Percentiles rank a stretch among this genome's conserved stretches.
Evolutionary conservation across 73 alveolate species (phyloP).

Genomic region (Breviolum minutum): DNA sequence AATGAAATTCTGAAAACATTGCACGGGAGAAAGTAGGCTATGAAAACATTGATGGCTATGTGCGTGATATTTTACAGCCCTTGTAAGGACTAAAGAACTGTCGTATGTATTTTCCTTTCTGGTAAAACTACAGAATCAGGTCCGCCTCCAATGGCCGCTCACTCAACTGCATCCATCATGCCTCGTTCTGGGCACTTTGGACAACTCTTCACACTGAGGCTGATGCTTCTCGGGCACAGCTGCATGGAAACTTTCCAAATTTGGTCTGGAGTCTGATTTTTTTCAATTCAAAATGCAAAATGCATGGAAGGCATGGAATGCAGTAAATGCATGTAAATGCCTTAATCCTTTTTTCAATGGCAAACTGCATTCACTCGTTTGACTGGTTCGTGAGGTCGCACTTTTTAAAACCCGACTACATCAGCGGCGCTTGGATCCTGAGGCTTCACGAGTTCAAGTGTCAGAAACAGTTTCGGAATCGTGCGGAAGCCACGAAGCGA

Average conservation of each 20-base stretch:
- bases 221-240: neutral
- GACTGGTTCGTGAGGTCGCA: neutral
- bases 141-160: neutral
- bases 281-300: neutral
- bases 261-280: neutral
- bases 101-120: neutral
- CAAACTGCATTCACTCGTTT: neutral
- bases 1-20: neutral
- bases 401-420: conserved; percentile 72
- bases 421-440: conserved; percentile 61
- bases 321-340: neutral
- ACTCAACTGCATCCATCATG: too few relatives aligned
- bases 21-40: neutral
- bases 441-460: neutral
- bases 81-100: too few relatives aligned
- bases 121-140: neutral
- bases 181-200: neutral
- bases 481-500: neutral
- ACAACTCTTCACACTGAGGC: conserved; percentile 8
- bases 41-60: too few relatives aligned
- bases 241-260: conserved; percentile 49
- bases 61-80: too few relatives aligned
- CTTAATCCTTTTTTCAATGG: neutral
- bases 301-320: neutral
- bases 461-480: neutral